Evolutionary conservation across 116 monocot genomes (phyloP), one percentile per base, ranked within the genome.

Genomic region (Posidonia oceanica): DNA sequence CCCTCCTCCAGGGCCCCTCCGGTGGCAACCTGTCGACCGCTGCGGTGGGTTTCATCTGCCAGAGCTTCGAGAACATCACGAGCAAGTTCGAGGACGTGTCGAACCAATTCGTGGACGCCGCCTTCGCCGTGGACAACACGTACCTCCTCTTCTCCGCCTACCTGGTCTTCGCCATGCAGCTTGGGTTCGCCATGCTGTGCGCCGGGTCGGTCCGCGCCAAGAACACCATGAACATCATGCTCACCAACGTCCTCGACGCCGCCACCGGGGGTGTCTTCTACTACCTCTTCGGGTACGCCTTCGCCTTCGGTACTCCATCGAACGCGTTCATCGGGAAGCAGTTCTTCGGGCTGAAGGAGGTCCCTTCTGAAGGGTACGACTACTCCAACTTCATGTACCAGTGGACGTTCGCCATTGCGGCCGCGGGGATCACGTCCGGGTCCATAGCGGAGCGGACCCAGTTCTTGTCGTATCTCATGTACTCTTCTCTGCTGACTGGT

Each of bases 161-260:
- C 78, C 76, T 88, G 17, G 88, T 88, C 22, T 88, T 88, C 83
- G 75, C 83, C 58, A 88, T 88, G 88, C 88, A 88, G 83, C 80
- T 88, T 13, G 88, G 88, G 39, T 88, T 88, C 63, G 85, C 85
- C 73, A 88, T 88, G 88, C 85, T 88, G 61, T 88, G 88, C 59
- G 59, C 75, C 1, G 67, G 59, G 44, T 58, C 58, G 17, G 66
- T 71, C 90, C 72, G 83, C 60, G 88, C 88, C 71, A 88, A 88
- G 74, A 88, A 88, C 76, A 85, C 88, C 66, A 76, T 88, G 83
- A 88, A 88, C 80, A 88, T 88, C 72, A 88, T 88, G 88, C 88
- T 88, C 78, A 88, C 88, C 69, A 88, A 88, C 63, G 83, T 88
- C 42, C 80, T 88, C 13, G 88, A 88, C 39, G 88, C 85, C 44